These are phyloP conservation scores for Tetrastigma voinierianum DNA, from an alignment of 164 flowering plant genomes.

Conservation along the genomic window DNA sequence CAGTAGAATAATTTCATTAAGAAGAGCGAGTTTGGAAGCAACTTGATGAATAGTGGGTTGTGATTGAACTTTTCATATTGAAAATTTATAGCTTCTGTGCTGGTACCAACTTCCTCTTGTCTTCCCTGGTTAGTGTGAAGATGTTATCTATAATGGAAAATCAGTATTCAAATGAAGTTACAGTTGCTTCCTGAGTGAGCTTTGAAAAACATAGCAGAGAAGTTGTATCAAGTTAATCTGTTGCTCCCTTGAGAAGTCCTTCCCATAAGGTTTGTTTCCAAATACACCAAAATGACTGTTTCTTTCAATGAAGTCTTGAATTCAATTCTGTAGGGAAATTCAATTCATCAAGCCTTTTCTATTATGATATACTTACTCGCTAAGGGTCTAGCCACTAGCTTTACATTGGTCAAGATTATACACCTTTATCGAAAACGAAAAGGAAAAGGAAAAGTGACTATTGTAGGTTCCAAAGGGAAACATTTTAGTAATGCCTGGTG, in stretches of 20 bases:
- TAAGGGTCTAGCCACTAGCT: not conserved
- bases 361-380: too few species aligned
- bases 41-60: not conserved
- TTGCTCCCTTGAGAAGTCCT: not conserved
- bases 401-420: not conserved
- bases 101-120: not conserved
- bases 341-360: too few species aligned
- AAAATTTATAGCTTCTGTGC: not conserved
- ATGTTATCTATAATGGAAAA: too few species aligned
- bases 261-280: not conserved
- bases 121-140: too few species aligned
- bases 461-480: slow-evolving; percentile 11
- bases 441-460: slow-evolving; percentile 3
- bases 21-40: not conserved
- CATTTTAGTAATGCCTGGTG: slow-evolving; percentile 5
- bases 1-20: not conserved
- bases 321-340: too few species aligned
- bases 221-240: too few species aligned
- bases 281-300: not conserved
- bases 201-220: too few species aligned
- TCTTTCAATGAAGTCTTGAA: too few species aligned
- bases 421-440: not conserved
- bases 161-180: too few species aligned
- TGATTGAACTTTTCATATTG: not conserved
- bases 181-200: too few species aligned